These are phyloP conservation scores for Tricholoma matsutake DNA, from an alignment of 768 basidiomycete species.

Conservation along the genomic window DNA sequence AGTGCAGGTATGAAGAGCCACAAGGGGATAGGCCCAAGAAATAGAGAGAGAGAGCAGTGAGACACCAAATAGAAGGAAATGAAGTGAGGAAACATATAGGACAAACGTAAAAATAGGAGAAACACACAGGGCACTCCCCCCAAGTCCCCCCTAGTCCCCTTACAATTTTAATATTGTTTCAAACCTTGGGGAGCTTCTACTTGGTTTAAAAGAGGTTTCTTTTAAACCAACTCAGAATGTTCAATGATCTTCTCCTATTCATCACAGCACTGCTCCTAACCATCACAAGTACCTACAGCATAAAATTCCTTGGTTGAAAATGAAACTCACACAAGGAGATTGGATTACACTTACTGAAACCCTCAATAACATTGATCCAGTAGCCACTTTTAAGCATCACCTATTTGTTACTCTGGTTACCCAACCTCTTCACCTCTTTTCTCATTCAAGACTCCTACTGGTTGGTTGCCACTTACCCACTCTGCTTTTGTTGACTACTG, in stretches of 20 bases:
- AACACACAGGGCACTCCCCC: no score
- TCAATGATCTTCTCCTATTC: background rate
- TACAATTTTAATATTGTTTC: no score
- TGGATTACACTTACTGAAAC: background rate
- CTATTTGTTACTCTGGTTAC: background rate
- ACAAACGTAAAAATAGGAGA: no score
- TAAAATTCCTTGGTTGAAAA: conserved; percentile 5
- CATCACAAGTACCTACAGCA: background rate
- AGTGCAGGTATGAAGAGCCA: no score
- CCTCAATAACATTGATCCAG: background rate
- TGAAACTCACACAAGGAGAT: background rate
- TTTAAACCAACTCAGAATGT: background rate
- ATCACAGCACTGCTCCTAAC: background rate
- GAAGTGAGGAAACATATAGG: no score
- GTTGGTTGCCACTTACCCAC: background rate
- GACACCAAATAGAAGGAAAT: no score
- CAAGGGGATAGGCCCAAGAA: no score
- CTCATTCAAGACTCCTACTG: background rate
- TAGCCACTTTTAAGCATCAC: background rate
- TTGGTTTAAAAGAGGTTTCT: background rate
- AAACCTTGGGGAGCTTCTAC: background rate
- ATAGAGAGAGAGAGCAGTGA: no score
- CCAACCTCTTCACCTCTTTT: background rate
- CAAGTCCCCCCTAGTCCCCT: no score
- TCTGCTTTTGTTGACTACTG: background rate